Evolutionary conservation across 2,329 filamentous ascomycete species (phyloP).

Genomic region (Nigrospora osmanthi): DNA sequence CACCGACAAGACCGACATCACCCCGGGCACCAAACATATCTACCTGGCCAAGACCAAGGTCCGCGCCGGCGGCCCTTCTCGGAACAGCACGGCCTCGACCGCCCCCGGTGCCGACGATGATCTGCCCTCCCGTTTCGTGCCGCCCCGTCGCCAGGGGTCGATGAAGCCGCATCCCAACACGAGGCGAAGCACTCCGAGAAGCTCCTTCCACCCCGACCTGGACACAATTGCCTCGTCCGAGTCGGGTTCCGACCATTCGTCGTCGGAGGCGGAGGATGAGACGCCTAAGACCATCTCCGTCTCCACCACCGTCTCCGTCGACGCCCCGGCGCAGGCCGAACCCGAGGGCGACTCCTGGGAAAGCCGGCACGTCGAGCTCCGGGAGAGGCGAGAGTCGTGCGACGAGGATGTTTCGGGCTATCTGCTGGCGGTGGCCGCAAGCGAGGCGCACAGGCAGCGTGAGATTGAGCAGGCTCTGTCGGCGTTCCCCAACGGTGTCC

Average conservation of each 20-base stretch:
- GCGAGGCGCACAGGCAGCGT: constrained; percentile 67
- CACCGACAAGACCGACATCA: constrained; percentile 66
- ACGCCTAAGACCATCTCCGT: constrained; percentile 3
- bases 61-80: constrained; percentile 9
- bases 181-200: constrained; percentile 26
- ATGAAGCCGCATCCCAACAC: constrained; percentile 32
- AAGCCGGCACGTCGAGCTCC: constrained; percentile 28
- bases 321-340: not conserved
- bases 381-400: constrained; percentile 55
- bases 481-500: constrained; percentile 64
- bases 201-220: constrained; percentile 31
- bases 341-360: constrained; percentile 12
- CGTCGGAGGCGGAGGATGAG: constrained; percentile 14
- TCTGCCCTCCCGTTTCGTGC: constrained; percentile 23
- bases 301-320: not conserved
- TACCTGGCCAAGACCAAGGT: constrained; percentile 39
- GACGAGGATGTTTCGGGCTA: constrained; percentile 72
- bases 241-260: constrained; percentile 27
- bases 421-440: constrained; percentile 70
- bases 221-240: constrained; percentile 38
- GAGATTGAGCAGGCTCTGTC: constrained; percentile 69
- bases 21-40: constrained; percentile 54
- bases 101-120: constrained; percentile 16
- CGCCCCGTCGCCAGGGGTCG: constrained; percentile 29
- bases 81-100: constrained; percentile 14